Conservation (phyloP, 371 early-diverging fungal species). For the Phascolomyces articulosus region DNA sequence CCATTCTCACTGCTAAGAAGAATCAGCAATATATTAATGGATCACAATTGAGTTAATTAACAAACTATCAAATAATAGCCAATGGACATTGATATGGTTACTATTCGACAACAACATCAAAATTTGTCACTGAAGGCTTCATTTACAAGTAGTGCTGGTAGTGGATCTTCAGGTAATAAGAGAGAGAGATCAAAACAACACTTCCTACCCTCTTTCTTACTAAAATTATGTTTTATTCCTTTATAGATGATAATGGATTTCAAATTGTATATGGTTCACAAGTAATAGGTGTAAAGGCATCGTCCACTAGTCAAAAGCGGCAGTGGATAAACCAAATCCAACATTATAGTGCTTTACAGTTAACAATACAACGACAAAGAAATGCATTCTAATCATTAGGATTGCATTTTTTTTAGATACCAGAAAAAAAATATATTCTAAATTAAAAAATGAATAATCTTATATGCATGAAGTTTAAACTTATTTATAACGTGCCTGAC, state of each 20-base stretch:
- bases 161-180: background rate
- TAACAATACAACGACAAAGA: slow-evolving; percentile 4
- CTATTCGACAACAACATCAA: slow-evolving; percentile 30
- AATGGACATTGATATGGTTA: slow-evolving; percentile 30
- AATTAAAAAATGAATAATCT: background rate
- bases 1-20: too few species aligned
- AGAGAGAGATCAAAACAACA: slow-evolving; percentile 5
- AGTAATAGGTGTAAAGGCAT: slow-evolving; percentile 61
- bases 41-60: too few species aligned
- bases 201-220: too few species aligned
- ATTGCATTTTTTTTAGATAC: background rate
- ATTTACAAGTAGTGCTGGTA: slow-evolving; percentile 21
- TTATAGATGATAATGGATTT: slow-evolving; percentile 59
- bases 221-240: too few species aligned
- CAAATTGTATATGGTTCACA: slow-evolving; percentile 61
- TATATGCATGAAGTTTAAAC: background rate
- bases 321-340: slow-evolving; percentile 68
- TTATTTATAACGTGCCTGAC: too few species aligned
- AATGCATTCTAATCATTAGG: background rate
- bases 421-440: background rate
- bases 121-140: slow-evolving; percentile 34
- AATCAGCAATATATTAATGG: too few species aligned
- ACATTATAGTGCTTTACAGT: slow-evolving; percentile 39
- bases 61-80: slow-evolving; percentile 19
- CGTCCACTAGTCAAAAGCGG: slow-evolving; percentile 56